Evolutionary conservation across 73 alveolate species (phyloP).

Genomic region (Effrenium voratum): DNA sequence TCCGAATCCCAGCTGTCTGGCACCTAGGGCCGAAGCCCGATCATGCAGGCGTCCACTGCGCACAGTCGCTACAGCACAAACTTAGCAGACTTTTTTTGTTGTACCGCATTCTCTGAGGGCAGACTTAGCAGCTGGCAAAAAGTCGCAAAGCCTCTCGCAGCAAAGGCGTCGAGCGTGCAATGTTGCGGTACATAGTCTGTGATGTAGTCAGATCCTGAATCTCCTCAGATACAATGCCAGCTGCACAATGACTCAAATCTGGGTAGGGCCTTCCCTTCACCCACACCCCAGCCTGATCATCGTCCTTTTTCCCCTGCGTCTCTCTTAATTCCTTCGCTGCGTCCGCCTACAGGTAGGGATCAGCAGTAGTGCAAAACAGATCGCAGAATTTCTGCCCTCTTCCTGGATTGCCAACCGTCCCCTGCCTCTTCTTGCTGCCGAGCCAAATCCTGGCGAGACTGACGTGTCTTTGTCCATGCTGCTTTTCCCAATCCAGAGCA

Average conservation of each 20-base stretch:
- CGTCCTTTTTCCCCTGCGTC: background rate
- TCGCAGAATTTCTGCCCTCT: background rate
- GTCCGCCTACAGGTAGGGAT: background rate
- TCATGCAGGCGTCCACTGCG: background rate
- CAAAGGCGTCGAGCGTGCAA: constrained; percentile 60
- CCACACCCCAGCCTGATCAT: background rate
- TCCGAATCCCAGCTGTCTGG: constrained; percentile 93
- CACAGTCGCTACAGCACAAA: background rate
- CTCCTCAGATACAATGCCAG: no score
- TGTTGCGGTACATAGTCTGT: constrained; percentile 44
- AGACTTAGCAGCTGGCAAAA: background rate
- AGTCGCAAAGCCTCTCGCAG: constrained; percentile 82
- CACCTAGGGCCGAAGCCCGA: background rate
- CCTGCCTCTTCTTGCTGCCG: constrained; percentile 38
- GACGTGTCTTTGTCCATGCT: no score
- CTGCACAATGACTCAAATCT: background rate
- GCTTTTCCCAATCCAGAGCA: no score
- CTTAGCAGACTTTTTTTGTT: background rate
- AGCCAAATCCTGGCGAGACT: background rate
- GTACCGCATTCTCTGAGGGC: background rate
- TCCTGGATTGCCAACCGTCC: background rate
- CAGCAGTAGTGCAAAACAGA: no score
- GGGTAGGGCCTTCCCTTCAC: background rate
- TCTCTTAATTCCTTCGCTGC: background rate
- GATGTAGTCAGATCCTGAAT: constrained; percentile 67